Conservation (phyloP, 2,329 filamentous ascomycete species). For the Epichloe coenophiala region DNA sequence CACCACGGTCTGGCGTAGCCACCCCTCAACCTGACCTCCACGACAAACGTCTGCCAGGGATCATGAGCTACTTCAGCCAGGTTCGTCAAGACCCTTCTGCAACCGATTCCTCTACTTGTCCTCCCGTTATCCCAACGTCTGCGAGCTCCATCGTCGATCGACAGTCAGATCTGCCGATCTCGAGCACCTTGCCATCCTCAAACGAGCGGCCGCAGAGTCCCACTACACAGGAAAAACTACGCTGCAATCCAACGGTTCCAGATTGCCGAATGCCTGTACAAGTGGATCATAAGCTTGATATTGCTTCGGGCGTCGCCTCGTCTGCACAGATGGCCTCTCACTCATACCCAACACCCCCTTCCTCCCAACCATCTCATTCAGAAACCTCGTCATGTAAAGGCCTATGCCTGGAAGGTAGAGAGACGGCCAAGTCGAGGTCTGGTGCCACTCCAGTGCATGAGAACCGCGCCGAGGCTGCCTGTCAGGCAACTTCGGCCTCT, state of each 20-base stretch:
- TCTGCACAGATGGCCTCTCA: conserved; percentile 15
- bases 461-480: not conserved
- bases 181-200: conserved; percentile 19
- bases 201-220: conserved; percentile 13
- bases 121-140: conserved; percentile 26
- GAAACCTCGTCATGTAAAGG: conserved; percentile 18
- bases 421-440: conserved; percentile 9
- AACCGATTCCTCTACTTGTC: conserved; percentile 20
- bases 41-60: conserved; percentile 90
- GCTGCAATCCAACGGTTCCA: conserved; percentile 11
- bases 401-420: conserved; percentile 12
- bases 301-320: conserved; percentile 11
- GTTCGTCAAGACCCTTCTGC: conserved; percentile 79
- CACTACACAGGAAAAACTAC: conserved; percentile 12
- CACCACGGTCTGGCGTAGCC: conserved; percentile 78
- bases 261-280: conserved; percentile 4
- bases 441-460: not conserved
- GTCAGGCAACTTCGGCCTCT: not conserved
- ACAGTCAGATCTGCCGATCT: conserved; percentile 8
- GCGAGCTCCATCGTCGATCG: conserved; percentile 18
- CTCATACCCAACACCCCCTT: conserved; percentile 44
- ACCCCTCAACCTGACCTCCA: conserved; percentile 87
- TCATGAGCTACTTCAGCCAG: conserved; percentile 98
- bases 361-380: conserved; percentile 32
- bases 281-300: conserved; percentile 8